These are phyloP conservation scores for Steccherinum ochraceum DNA, from an alignment of 768 basidiomycete species.

Conservation along the genomic window DNA sequence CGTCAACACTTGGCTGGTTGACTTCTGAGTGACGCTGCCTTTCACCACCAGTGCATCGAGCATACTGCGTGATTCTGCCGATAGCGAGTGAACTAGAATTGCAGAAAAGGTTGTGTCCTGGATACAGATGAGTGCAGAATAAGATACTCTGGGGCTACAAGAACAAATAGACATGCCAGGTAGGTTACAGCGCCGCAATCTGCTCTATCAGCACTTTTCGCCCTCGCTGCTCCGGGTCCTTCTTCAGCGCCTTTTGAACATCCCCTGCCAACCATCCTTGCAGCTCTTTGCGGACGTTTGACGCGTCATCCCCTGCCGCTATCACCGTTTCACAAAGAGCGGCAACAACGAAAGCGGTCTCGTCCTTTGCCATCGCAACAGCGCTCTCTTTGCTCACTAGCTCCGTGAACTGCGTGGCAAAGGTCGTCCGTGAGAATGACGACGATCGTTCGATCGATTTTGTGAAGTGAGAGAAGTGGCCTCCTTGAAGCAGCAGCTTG, in stretches of 20 bases:
- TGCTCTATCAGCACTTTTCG: constrained; percentile 58
- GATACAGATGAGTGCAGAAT: too few relatives aligned
- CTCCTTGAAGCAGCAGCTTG: constrained; percentile 87
- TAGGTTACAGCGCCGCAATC: constrained; percentile 4
- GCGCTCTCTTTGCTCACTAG: constrained; percentile 46
- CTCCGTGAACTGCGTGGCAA: constrained; percentile 53
- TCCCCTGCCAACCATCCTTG: constrained; percentile 53
- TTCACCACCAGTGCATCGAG: too few relatives aligned
- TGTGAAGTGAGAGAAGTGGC: constrained; percentile 70
- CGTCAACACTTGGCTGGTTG: too few relatives aligned
- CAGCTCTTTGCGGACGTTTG: constrained; percentile 37
- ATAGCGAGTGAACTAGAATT: too few relatives aligned
- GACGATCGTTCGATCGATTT: constrained; percentile 45
- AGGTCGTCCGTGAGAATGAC: constrained; percentile 50
- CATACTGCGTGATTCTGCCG: too few relatives aligned
- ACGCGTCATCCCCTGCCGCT: constrained; percentile 34
- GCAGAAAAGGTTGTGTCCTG: too few relatives aligned
- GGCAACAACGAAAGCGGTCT: constrained; percentile 71
- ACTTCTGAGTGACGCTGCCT: too few relatives aligned
- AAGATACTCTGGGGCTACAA: too few relatives aligned
- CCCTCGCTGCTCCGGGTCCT: constrained; percentile 55
- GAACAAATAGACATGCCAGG: not conserved
- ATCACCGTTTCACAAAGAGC: constrained; percentile 51
- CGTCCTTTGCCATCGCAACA: constrained; percentile 49
- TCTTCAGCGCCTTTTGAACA: constrained; percentile 41